Base-by-base conservation (phyloP, 2,329 filamentous ascomycete species). In the Cryphonectria carpinicola region DNA sequence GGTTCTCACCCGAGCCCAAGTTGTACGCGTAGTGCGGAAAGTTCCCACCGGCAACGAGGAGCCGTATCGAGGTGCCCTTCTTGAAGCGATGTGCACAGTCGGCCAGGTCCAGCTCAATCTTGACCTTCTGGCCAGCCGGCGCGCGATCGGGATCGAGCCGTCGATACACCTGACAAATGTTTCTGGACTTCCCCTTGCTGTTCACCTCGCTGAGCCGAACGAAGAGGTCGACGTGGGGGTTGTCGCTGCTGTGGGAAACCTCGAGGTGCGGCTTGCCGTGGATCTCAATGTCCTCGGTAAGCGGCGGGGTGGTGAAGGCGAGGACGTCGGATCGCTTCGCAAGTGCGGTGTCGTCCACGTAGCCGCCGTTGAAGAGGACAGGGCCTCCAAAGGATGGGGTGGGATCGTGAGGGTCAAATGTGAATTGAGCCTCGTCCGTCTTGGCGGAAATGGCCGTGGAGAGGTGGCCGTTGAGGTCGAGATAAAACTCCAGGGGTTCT, bases 181-280 rank as follows among this genome's bases (percentile, higher is more conserved):
- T 76, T 11, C 70, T 70, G 3, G 76, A 78, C 2, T 67, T 49
- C 7, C 76, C 76, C 37, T 71, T 71, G 61, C 39, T 35, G 52
- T 76, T 72, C 6, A 78, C 75, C 35, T 76, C 75, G 58, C 74
- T 74, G 4, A 78, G 68, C 4, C 76, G 74, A 10, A 77, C 71
- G 8, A 76, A 75, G 0, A 78, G 39, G 66, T 77, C 77, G 19
- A 69, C 75, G 65, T 76, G 69, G 0, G 76, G 72, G 56, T 71
- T 71, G 65, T 77, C 71, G 62, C 72, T 77, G 41, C 74, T 74
- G 72, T 78, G 77, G 2, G 65, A 4, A 0, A 78, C 60, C n/a
- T 75, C 68, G 1, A 78, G 61, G 1, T 58, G 65, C 13, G 77
- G 75, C 19, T 69, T 71, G 3, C 75, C 76, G 1, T 73, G 46